Base-by-base conservation (phyloP, 495 filamentous ascomycete genomes). In the Acidomyces sp. region DNA sequence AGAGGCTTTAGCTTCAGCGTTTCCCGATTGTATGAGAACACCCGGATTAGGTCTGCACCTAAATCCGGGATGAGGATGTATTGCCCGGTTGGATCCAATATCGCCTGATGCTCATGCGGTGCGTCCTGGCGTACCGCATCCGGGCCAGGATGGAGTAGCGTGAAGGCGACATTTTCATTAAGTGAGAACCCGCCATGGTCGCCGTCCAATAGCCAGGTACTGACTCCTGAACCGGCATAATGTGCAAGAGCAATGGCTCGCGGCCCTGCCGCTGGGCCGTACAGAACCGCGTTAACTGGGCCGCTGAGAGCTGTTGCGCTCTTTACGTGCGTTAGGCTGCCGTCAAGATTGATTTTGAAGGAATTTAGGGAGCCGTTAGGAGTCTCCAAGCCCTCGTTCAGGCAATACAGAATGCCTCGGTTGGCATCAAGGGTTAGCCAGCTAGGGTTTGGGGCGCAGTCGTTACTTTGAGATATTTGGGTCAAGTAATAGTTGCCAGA, bases 11-110 rank as follows among this genome's bases (percentile, higher is more conserved):
- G 51, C 13, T 43, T 33, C 2, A 45, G 34, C 9, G 49, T 59
- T 6, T 21, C 16, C 1, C 45, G 11, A 43, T 58, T 50, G 43
- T 50, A 51, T 27, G 21, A 30, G 36, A 52, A 59, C 16, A 63
- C 46, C 28, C 52, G 52, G 12, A 61, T 47, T 4, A 53, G 30
- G 28, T 64, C 61, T 22, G 54, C 46, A 13, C 58, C 60, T 15
- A 64, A 53, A 37, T 64, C 61, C 0, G 60, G 58, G 24, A 62
- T 55, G 28, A 64, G 16, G n/a, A 64, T 48, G 46, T 46, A 64
- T 25, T 55, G 37, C n/a, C 52, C 49, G 1, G 59, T 61, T 12
- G 60, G 61, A 41, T 64, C 61, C 2, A 58, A 30, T 37, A 64
- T 52, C 22, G 53, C 52, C 24, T 62, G 33, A 41, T 63, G 61